These are phyloP conservation scores for Casaregolazyma suthepensis DNA, from an alignment of 1,139 yeast species.

Conservation along the genomic window DNA sequence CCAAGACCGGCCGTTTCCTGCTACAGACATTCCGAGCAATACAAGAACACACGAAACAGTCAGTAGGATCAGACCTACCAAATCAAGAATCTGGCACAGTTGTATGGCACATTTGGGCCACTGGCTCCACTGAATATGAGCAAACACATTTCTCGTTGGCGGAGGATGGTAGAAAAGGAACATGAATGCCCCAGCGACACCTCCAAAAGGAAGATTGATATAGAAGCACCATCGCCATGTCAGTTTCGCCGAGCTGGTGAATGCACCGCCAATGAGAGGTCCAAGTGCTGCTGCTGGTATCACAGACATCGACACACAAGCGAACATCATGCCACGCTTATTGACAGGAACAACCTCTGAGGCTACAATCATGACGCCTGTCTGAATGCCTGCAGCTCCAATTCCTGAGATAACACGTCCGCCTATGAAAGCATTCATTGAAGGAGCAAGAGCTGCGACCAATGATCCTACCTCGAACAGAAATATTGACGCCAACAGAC, in stretches of 20 bases:
- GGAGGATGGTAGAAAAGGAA: conserved; percentile 44
- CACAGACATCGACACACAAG: conserved; percentile 45
- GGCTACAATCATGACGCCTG: conserved; percentile 52
- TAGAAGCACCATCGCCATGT: conserved; percentile 81
- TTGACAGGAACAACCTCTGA: conserved; percentile 57
- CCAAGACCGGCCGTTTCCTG: conserved; percentile 41
- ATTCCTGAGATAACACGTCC: conserved; percentile 66
- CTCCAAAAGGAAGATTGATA: conserved; percentile 63
- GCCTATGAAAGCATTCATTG: conserved; percentile 55
- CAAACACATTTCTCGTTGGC: conserved; percentile 35
- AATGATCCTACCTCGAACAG: conserved; percentile 38
- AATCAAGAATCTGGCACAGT: conserved; percentile 43
- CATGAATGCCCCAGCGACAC: conserved; percentile 43
- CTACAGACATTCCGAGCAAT: conserved; percentile 46
- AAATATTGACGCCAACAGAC: conserved; percentile 19
- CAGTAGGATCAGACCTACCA: conserved; percentile 26
- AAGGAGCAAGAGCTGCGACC: conserved; percentile 50
- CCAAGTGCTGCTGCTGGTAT: conserved; percentile 55
- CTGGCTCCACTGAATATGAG: conserved; percentile 39
- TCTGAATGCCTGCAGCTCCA: conserved; percentile 69
- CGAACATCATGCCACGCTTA: conserved; percentile 47
- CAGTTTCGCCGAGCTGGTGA: conserved; percentile 41
- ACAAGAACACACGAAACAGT: conserved; percentile 26
- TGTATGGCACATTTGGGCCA: conserved; percentile 29
- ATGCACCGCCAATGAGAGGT: conserved; percentile 57